Base-by-base conservation (phyloP, 345 rosid genomes). In the Citrus reticulata region DNA sequence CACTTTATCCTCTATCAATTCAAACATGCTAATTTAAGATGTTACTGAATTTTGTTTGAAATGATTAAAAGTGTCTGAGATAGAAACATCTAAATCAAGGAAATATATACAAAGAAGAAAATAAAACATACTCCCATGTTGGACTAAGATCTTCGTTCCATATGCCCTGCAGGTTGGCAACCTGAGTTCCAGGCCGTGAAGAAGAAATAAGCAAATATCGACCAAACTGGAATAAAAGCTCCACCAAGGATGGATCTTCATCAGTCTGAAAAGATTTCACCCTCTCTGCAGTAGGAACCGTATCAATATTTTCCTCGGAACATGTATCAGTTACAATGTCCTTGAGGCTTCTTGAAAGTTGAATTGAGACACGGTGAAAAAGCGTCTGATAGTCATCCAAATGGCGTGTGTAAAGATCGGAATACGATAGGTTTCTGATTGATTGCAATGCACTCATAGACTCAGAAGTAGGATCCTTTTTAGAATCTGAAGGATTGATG, bases 121-220 rank as follows among this genome's bases (percentile, higher is more conserved):
- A 60, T 32, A 7, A 74, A 72, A 85, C 97, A 10, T 89, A 96
- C 98, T 96, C 99, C 98, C 98, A 96, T 59, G 82, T 84, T 24
- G 98, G 99, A 54, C 82, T 86, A 75, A 90, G 73, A 87, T 91
- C 94, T 71, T 84, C 86, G 88, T 91, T 96, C 99, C 99, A 96
- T 81, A 96, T 89, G 55, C 99, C 99, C 76, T 94, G 97, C 80
- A 94, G 86, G 85, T 94, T 96, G 73, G 98, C 92, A 71, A 93
- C 97, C 78, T 89, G 99, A 67, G 97, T 91, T 87, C 99, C 95
- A 2, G 97, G 97, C 74, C 93, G 82, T 61, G 99, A 96, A 80
- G 87, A 90, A 80, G 99, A 90, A 78, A 96, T 93, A 68, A 96
- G 94, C 84, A 96, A 85, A 86, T 91, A 94, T 29, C 98, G 82